Evolutionary conservation across 306 rosid species (phyloP).

Genomic region (Cotoneaster glaucophyllus): DNA sequence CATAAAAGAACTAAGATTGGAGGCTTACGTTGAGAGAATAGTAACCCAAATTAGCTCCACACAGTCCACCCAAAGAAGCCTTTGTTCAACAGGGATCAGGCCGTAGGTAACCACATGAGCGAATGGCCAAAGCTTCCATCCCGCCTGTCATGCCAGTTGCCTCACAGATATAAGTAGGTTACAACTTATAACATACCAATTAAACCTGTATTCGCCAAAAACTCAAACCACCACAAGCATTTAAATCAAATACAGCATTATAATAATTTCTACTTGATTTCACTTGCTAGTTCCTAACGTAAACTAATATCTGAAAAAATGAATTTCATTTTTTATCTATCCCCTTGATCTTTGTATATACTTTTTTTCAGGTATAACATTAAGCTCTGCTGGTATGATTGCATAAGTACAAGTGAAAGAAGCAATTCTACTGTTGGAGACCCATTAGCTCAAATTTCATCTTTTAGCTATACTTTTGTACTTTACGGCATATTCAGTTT

Average conservation of each 20-base stretch:
- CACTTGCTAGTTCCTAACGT: not conserved
- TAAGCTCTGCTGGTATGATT: not conserved
- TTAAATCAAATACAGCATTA: not conserved
- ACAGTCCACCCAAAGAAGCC: constrained; percentile 98
- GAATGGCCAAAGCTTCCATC: constrained; percentile 99
- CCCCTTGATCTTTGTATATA: not conserved
- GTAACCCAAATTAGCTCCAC: constrained; percentile 98
- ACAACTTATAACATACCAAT: not conserved
- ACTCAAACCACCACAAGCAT: not conserved
- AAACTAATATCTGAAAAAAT: not conserved
- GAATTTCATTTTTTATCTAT: not conserved
- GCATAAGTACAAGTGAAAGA: not conserved
- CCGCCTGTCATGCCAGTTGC: constrained; percentile 53
- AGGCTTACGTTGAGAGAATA: constrained; percentile 84
- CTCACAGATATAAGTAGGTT: not conserved
- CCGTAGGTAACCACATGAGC: constrained; percentile 97
- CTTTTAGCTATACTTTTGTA: not conserved
- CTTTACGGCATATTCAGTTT: not conserved
- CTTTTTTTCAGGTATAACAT: not conserved
- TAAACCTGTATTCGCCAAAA: not conserved
- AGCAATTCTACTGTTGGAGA: not conserved
- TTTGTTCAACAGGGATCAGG: constrained; percentile 79
- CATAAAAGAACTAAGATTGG: constrained; percentile 4
- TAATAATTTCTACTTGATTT: not conserved
- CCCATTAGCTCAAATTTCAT: not conserved